phyloP scores from a whole-genome alignment of 805 yeast genomes.

The Priceomyces haplophilus region DNA sequence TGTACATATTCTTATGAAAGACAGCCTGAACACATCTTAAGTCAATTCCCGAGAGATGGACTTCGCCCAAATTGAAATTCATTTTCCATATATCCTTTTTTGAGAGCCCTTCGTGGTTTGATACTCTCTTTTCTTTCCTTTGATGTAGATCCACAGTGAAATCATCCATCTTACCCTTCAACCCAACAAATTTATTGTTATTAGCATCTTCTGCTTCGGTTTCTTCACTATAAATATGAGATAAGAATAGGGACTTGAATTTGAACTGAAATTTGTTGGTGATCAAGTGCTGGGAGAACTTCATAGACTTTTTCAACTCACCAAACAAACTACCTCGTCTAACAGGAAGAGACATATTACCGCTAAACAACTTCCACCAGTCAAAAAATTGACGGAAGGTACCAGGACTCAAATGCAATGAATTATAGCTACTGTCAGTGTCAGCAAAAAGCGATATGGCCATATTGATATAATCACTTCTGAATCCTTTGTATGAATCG shows the following conservation, averaged over 20 bases:
- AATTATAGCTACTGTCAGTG: constrained; percentile 49
- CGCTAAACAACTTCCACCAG: constrained; percentile 89
- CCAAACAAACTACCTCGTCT: constrained; percentile 73
- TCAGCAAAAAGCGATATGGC: constrained; percentile 37
- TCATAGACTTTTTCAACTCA: constrained; percentile 50
- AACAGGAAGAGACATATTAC: constrained; percentile 74
- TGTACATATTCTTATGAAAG: constrained; percentile 36
- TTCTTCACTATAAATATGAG: constrained; percentile 65
- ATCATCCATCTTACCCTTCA: constrained; percentile 45
- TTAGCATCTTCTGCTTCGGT: constrained; percentile 38
- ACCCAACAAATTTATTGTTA: constrained; percentile 59
- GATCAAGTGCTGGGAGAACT: constrained; percentile 70
- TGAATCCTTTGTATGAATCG: constrained; percentile 41
- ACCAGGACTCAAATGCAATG: constrained; percentile 73
- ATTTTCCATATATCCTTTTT: constrained; percentile 49
- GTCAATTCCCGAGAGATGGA: constrained; percentile 54
- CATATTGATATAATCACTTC: constrained; percentile 41
- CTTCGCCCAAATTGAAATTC: constrained; percentile 66
- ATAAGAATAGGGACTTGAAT: constrained; percentile 66
- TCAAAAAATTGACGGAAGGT: constrained; percentile 63
- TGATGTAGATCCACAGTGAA: constrained; percentile 42
- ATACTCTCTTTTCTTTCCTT: constrained; percentile 34
- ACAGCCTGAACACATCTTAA: constrained; percentile 52
- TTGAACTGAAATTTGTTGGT: constrained; percentile 79
- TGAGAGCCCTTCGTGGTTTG: constrained; percentile 44